Evolutionary conservation across 108 stramenopile species (phyloP).

Genomic region (Skeletonema tropicum): DNA sequence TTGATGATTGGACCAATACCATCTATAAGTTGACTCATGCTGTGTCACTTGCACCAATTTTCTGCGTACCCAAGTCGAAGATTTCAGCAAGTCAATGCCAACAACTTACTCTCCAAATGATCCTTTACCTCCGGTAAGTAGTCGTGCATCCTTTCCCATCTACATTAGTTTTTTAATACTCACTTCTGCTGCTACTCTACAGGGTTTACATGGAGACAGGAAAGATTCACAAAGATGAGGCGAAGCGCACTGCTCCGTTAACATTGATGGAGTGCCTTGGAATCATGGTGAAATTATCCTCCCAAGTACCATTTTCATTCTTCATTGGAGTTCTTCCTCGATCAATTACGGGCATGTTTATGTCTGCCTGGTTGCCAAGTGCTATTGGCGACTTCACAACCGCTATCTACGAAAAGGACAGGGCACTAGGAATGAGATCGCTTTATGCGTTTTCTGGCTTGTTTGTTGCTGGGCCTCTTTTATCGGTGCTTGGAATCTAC

Average conservation of each 20-base stretch:
- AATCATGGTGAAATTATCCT: not conserved
- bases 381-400: not conserved
- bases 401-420: no score
- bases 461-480: not conserved
- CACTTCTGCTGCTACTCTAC: not conserved
- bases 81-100: not conserved
- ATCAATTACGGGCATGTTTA: not conserved
- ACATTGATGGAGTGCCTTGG: not conserved
- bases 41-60: not conserved
- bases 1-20: slow-evolving; percentile 1
- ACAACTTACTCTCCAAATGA: not conserved
- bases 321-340: not conserved
- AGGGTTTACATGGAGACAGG: not conserved
- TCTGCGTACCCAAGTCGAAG: not conserved
- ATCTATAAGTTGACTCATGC: not conserved
- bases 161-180: not conserved
- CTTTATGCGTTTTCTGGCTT: not conserved
- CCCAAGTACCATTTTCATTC: not conserved
- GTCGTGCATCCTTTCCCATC: not conserved
- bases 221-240: not conserved
- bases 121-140: not conserved
- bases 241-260: not conserved
- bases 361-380: no score
- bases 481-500: not conserved
- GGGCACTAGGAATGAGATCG: not conserved